These are phyloP conservation scores for Metschnikowia rubicola DNA, from an alignment of 805 yeast genomes.

Conservation along the genomic window DNA sequence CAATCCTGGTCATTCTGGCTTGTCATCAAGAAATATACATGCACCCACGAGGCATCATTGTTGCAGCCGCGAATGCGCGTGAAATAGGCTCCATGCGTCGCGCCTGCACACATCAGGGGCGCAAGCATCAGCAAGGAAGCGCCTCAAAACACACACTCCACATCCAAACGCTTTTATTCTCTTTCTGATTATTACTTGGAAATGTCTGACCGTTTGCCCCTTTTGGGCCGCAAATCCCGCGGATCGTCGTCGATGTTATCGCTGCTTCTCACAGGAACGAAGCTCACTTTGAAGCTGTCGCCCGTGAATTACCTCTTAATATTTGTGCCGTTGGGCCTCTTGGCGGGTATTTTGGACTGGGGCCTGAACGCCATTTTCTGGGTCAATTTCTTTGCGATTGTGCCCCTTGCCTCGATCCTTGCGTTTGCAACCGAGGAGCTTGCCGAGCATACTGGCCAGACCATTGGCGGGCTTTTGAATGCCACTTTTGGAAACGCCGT, in stretches of 20 bases:
- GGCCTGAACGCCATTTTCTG: constrained; percentile 56
- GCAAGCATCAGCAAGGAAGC: not conserved
- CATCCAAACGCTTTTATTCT: no score
- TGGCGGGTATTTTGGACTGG: constrained; percentile 62
- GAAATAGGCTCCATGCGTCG: no score
- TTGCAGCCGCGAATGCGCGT: no score
- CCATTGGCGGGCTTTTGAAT: constrained; percentile 88
- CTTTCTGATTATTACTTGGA: no score
- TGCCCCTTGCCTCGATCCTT: constrained; percentile 86
- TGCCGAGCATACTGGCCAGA: constrained; percentile 83
- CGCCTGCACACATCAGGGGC: not conserved
- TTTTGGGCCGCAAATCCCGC: constrained; percentile 12
- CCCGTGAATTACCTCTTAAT: constrained; percentile 73
- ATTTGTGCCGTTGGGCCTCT: constrained; percentile 85
- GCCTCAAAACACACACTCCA: no score
- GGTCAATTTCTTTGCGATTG: constrained; percentile 82
- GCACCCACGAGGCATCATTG: no score
- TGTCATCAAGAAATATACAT: no score
- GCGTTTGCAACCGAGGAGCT: constrained; percentile 94
- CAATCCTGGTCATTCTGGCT: no score
- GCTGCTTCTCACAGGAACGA: constrained; percentile 9
- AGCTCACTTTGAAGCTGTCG: constrained; percentile 46
- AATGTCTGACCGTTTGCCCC: constrained; percentile 17
- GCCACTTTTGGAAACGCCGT: constrained; percentile 99
- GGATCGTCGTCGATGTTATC: constrained; percentile 1